Conservation (phyloP, 2,329 filamentous ascomycete genomes). For the Myriosclerotinia duriaeana region DNA sequence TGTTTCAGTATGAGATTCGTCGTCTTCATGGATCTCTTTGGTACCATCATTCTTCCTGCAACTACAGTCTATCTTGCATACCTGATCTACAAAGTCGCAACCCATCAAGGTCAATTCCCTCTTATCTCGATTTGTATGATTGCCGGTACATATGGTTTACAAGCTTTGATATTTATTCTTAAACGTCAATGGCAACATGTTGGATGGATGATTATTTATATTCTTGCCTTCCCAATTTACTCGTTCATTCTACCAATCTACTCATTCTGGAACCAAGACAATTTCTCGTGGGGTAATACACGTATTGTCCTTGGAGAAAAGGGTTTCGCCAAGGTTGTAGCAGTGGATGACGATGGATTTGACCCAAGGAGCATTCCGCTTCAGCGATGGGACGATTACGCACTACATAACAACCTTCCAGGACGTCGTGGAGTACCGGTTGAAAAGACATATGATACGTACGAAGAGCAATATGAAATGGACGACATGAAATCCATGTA, state of each 20-base stretch:
- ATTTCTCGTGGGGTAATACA: constrained; percentile 98
- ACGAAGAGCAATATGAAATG: constrained; percentile 86
- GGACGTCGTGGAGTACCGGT: constrained; percentile 75
- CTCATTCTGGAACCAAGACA: constrained; percentile 99
- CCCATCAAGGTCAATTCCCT: constrained; percentile 72
- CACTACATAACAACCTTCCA: constrained; percentile 78
- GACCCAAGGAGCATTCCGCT: constrained; percentile 91
- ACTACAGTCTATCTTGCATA: constrained; percentile 85
- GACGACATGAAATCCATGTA: constrained; percentile 98
- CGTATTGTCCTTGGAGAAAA: constrained; percentile 95
- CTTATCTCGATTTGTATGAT: constrained; percentile 86
- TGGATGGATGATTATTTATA: constrained; percentile 99
- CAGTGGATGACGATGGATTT: constrained; percentile 82
- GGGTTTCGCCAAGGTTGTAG: constrained; percentile 85
- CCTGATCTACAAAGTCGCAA: constrained; percentile 77
- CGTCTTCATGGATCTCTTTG: constrained; percentile 89
- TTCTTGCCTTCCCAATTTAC: constrained; percentile 92
- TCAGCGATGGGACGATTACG: constrained; percentile 97
- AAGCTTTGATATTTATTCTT: constrained; percentile 92
- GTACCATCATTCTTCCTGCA: constrained; percentile 87
- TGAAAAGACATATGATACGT: constrained; percentile 66
- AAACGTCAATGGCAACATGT: constrained; percentile 98
- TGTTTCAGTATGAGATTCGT: constrained; percentile 98
- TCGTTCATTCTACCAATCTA: constrained; percentile 89
- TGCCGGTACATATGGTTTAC: constrained; percentile 89